Evolutionary conservation across 306 rosid genomes (phyloP), one percentile per base, ranked within the genome.

Genomic region (Clitoria ternatea): DNA sequence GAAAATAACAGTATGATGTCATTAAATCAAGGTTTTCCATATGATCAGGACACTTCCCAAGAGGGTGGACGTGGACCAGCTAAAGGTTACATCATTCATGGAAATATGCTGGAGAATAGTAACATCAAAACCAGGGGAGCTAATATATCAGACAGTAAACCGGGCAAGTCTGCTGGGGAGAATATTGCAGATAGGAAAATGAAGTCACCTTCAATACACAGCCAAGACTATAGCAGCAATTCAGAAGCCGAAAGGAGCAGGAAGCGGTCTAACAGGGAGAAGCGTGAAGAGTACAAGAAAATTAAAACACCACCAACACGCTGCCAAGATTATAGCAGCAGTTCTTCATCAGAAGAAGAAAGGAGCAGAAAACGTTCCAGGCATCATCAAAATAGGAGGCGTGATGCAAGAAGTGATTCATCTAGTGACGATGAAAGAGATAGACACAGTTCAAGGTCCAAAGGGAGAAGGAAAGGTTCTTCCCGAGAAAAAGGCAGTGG

Each of bases 231-330:
- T 59, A 78, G 82, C 75, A 40, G 75, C 80, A 66, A 74, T 69
- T 83, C 89, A n/a, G 96, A 87, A 70, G 94, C 87, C 70, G 95
- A 84, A 42, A 87, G 84, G 84, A 81, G 83, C 69, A 87, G 80
- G 80, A 93, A 82, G 57, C 83, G 11, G 32, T 42, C 32, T 61
- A 66, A 30, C 22, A 66, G 47, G 24, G 81, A 68, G 19, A 80
- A 86, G 75, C 32, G 33, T 50, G 69, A 79, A 13, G 81, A 69
- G 8, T 35, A 81, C 73, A 76, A 75, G 75, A 86, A 82, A 68
- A 52, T 23, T 27, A 84, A 80, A 78, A 52, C 75, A 30, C 74
- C 77, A 44, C 61, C 37, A 15, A 65, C 84, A 4, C 53, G 43
- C 56, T 81, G 33, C 53, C 78, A 12, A 36, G 85, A 82, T 66